Evolutionary conservation across 805 yeast genomes (phyloP), one percentile per base, ranked within the genome.

Genomic region (Ogataea zsoltii): DNA sequence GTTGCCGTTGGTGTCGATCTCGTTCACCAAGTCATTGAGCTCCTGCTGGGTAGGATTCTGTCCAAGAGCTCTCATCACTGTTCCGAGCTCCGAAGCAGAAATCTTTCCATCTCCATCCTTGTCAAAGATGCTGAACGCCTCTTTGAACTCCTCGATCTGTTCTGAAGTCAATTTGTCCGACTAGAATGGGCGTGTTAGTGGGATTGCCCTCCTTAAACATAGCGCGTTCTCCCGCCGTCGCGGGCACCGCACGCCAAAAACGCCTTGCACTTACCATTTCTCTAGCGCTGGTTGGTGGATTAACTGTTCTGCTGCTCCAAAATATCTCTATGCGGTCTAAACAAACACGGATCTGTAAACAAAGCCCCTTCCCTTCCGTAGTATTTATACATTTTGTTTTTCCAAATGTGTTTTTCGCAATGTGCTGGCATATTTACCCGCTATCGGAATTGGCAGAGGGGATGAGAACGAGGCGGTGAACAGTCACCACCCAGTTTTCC

Each of bases 61-160:
- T 42, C 99, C 99, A 63, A 94, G 76, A n/a, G 97, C 88, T 72
- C 99, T 85, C 99, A 94, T 94, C 42, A 94, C 99, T 3, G 97
- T 90, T 54, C 98, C 97, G 57, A 94, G 77, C 71, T 94, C 99
- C 62, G 88, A 80, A 58, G 97, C 88, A 48, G 97, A 89, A 74
- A 94, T 94, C 64, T 89, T 88, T 38, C 99, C 99, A 69, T 91
- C 97, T 63, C 91, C 86, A 67, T 94, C 96, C 68, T 90, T 90
- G 75, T 94, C 99, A 60, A 94, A 94, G 54, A 94, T 80, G 50
- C 97, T 89, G 67, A 94, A 94, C 5, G 99, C 99, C 75, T 94
- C 99, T 70, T 89, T 90, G 73, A 94, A 94, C 62, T 94, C 98
- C 48, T 94, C 85, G 58, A 94, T 90, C 72, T 94, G 99, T 70